phyloP scores from a whole-genome alignment of 441 rosid species.

The Euphorbia celastroides region DNA sequence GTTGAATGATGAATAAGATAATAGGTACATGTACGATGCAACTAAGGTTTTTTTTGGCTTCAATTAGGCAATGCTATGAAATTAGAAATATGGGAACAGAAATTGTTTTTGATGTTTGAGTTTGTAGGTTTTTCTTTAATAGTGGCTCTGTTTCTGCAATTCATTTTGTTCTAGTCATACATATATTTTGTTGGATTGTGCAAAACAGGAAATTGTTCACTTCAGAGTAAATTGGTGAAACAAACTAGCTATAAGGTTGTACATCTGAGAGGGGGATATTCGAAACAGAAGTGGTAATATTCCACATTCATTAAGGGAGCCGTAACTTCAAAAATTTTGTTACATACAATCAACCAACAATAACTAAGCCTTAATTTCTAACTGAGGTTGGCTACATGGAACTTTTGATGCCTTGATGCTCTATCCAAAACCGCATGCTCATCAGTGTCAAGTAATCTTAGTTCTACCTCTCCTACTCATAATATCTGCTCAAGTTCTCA shows the following conservation, averaged over 20 bases:
- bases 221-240: background rate
- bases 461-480: too few species aligned
- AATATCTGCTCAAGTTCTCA: too few species aligned
- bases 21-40: background rate
- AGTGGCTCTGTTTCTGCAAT: background rate
- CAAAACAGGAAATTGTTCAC: background rate
- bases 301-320: background rate
- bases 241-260: background rate
- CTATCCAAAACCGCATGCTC: too few species aligned
- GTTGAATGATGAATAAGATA: background rate
- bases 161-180: background rate
- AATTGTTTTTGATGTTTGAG: too few species aligned
- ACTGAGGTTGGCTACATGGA: too few species aligned
- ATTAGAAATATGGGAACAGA: background rate
- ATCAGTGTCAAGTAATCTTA: too few species aligned
- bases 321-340: background rate
- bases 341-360: too few species aligned
- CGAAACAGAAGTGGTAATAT: background rate
- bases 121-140: background rate
- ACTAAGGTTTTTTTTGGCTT: background rate
- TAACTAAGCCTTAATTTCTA: too few species aligned
- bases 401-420: too few species aligned
- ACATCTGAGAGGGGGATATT: background rate
- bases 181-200: background rate
- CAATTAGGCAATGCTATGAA: background rate